Evolutionary conservation across 495 filamentous ascomycete genomes (phyloP), one percentile per base, ranked within the genome.

Genomic region (Chaetomidium leptoderma): DNA sequence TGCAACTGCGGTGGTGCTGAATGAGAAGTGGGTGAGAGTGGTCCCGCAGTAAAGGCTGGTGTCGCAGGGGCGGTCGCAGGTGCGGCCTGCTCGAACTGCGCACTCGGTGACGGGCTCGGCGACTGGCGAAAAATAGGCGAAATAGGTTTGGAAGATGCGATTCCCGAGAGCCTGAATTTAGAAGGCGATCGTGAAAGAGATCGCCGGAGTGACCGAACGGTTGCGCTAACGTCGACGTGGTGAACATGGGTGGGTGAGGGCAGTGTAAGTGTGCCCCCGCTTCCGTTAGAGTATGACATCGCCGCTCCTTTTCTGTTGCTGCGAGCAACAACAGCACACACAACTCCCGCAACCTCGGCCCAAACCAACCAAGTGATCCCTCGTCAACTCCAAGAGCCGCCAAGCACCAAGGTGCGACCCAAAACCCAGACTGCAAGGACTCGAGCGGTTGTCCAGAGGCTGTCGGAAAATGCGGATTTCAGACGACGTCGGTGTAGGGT

Each of bases 121-220:
- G 57, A 61, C 32, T 58, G 60, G 11, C 47, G 55, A 11, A 60
- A 61, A 40, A 17, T 40, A 46, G 42, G 19, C 6, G 59, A 43
- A 14, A 42, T 16, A 4, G 55, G 30, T 19, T 55, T 23, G 19
- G 63, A 49, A 1, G 62, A 57, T 6, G 59, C 26, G 7, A 47
- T 42, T 9, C 58, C 43, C 29, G 83, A 73, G 26, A 92, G 70
- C 35, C 80, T 81, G 63, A 91, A 89, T 67, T 91, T 95, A 9
- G 91, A 95, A 10, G 91, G 91, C 10, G 91, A 95, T 44, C 89
- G 80, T 27, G 90, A 95, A 45, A 96, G 76, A 21, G 91, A 95
- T 61, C 90, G 86, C 40, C 90, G 81, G 40, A 96, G 72, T 60
- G 90, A 85, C 60, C 86, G 78, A 50, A 95, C 86, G 16, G 88